Evolutionary conservation across 176 grass and related monocot genomes (phyloP).

Genomic region (Aegilops tauschii): DNA sequence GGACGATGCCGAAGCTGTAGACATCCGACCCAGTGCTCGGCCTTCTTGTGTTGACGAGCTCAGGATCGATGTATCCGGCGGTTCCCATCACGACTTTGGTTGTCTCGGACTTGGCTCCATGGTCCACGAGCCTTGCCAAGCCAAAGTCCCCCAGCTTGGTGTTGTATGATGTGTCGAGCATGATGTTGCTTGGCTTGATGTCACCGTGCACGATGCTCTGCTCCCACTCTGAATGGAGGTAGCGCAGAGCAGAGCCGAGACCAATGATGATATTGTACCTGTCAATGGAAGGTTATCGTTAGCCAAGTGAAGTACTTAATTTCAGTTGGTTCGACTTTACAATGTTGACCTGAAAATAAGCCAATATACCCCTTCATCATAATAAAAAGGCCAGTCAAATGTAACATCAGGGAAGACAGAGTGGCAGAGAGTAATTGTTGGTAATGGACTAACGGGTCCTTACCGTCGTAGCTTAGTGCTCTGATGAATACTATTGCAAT

Average conservation of each 20-base stretch:
- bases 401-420: neutral
- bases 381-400: neutral
- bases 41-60: neutral
- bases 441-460: neutral
- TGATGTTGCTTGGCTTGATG: conserved; percentile 35
- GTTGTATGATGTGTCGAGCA: neutral
- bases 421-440: neutral
- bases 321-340: neutral
- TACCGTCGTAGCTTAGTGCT: neutral
- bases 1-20: conserved; percentile 39
- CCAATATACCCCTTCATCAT: neutral
- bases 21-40: conserved; percentile 2
- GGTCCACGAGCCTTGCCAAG: conserved; percentile 14
- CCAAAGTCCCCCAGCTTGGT: conserved; percentile 16
- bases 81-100: neutral
- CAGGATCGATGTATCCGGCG: conserved; percentile 14
- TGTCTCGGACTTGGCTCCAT: neutral
- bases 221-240: conserved; percentile 26
- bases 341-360: neutral
- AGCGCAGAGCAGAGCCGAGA: neutral
- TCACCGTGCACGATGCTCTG: conserved; percentile 20
- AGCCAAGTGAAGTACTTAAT: neutral
- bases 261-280: conserved; percentile 15
- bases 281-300: neutral
- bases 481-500: neutral